Base-by-base conservation (phyloP, 495 filamentous ascomycete species). In the Aspergillus egyptiacus region DNA sequence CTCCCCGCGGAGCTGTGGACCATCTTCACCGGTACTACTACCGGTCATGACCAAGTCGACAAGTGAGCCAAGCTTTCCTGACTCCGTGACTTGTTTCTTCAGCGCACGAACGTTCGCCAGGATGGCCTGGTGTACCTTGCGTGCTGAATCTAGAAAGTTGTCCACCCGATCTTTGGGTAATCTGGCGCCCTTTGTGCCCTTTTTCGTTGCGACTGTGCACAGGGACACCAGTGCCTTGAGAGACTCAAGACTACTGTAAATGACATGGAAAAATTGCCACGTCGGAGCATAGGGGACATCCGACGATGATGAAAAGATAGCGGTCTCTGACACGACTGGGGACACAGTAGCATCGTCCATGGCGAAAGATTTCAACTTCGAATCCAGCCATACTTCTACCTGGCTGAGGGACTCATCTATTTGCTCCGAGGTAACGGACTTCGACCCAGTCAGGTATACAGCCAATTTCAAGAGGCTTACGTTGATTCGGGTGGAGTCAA, bases 211-310 rank as follows among this genome's bases (percentile, higher is more conserved):
- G 23, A 69, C 17, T 6, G 57, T 45, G 39, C 59, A 45, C 10
- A 72, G 41, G 31, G 59, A 56, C 8, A 61, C 66, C 32, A 68
- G 18, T 9, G 68, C 68, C 56, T 71, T 73, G 18, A 73, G 50
- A 1, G 66, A 63, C 28, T 75, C 72, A 14, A 75, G 52, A 10
- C 65, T 54, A 10, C 56, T 59, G 57, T 65, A 68, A 28, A 60
- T 44, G 11, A 28, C 22, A 46, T 75, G 72, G 46, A 74, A 60
- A 44, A 64, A 72, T 52, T 50, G 56, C 72, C 72, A 75, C 7
- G 65, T 63, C 8, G 70, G 66, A 6, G 64, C 68, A 27, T 52
- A 58, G n/a, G 64, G 61, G n/a, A 36, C 50, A 9, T 54, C 56
- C 3, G 56, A n/a, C n/a, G n/a, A 15, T 17, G 35, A 41, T 8